These are phyloP conservation scores for Tolypocladium inflatum DNA, from an alignment of 2,329 filamentous ascomycete species.

Conservation along the genomic window DNA sequence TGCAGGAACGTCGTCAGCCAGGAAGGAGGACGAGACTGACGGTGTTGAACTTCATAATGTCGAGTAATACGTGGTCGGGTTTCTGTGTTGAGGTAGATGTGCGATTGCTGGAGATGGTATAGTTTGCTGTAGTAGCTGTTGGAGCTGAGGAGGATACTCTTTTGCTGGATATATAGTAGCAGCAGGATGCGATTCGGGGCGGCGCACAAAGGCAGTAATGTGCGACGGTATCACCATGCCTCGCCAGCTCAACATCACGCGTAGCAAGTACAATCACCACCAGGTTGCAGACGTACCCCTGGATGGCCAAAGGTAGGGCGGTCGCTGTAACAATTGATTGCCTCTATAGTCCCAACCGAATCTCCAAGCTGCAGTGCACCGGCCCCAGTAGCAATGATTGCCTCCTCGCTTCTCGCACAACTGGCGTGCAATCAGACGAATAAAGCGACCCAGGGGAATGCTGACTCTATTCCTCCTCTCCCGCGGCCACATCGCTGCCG, in stretches of 20 bases:
- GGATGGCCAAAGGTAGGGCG: not conserved
- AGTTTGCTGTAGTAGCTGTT: too few relatives aligned
- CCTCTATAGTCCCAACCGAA: not conserved
- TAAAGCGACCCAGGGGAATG: not conserved
- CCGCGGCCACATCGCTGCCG: not conserved
- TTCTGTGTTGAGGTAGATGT: too few relatives aligned
- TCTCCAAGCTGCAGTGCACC: not conserved
- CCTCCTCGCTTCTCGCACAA: not conserved
- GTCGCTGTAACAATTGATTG: not conserved
- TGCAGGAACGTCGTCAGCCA: too few relatives aligned
- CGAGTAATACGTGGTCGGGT: too few relatives aligned
- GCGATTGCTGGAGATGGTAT: too few relatives aligned
- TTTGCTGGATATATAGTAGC: too few relatives aligned
- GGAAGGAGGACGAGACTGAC: too few relatives aligned
- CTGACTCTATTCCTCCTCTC: not conserved
- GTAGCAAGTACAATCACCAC: not conserved
- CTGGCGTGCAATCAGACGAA: not conserved
- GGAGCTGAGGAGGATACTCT: too few relatives aligned
- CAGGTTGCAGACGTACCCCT: not conserved
- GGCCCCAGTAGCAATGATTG: too few relatives aligned
- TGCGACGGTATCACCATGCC: not conserved
- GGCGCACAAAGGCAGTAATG: too few relatives aligned
- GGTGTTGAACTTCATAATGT: too few relatives aligned
- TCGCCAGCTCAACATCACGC: not conserved
- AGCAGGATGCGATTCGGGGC: too few relatives aligned